Evolutionary conservation across 2,329 filamentous ascomycete genomes (phyloP).

Genomic region (Monosporascus sp.): DNA sequence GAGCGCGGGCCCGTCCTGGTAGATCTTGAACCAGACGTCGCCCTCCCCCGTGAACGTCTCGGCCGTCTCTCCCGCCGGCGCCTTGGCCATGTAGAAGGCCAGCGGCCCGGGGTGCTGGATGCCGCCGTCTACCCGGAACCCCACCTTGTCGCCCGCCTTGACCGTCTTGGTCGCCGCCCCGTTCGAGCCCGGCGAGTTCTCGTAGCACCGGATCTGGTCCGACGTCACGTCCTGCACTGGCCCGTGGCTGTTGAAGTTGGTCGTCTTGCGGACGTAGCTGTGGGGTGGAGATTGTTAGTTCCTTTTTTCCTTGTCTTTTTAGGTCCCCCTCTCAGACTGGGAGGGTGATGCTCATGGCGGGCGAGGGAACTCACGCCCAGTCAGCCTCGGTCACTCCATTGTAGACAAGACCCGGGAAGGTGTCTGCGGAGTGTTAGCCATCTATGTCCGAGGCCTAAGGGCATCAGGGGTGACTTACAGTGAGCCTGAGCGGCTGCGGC

Average conservation of each 20-base stretch:
- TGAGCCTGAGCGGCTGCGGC: slow-evolving; percentile 19
- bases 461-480: slow-evolving; percentile 12
- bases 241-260: slow-evolving; percentile 31
- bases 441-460: not conserved
- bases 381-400: slow-evolving; percentile 21
- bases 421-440: slow-evolving; percentile 17
- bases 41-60: slow-evolving; percentile 21
- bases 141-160: slow-evolving; percentile 29
- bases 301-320: not conserved
- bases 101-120: slow-evolving; percentile 26
- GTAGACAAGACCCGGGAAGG: slow-evolving; percentile 22
- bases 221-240: slow-evolving; percentile 28
- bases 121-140: slow-evolving; percentile 28
- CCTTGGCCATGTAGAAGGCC: slow-evolving; percentile 25
- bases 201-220: slow-evolving; percentile 31
- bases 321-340: too few relatives aligned
- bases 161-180: slow-evolving; percentile 27
- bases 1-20: slow-evolving; percentile 20
- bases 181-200: slow-evolving; percentile 21
- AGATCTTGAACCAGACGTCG: slow-evolving; percentile 28
- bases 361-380: slow-evolving; percentile 19
- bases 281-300: not conserved
- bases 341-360: too few relatives aligned
- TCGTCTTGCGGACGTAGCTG: slow-evolving; percentile 28
- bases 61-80: slow-evolving; percentile 18